Evolutionary conservation across 129 eudicot species (phyloP), one percentile per base, ranked within the genome.

Genomic region (Chrysanthemum makinoi): DNA sequence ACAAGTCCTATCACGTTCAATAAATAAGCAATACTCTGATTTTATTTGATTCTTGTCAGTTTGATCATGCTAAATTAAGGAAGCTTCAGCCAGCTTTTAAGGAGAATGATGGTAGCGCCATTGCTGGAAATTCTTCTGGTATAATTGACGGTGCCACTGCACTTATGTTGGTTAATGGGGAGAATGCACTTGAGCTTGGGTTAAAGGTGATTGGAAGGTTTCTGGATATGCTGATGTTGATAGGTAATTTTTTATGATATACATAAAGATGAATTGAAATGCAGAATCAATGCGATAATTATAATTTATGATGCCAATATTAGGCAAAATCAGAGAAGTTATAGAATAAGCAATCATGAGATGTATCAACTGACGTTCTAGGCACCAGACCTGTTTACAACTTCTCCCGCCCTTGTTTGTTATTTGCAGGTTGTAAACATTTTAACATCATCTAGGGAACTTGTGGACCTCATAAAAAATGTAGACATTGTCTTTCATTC

Each of bases 191-290:
- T 58, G 58, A 94, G 76, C 98, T 94, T 72, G 98, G 98, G 26
- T 85, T 94, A 10, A 65, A 82, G 61, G 95, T 94, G 66, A 83
- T 94, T 60, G 98, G 19, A 94, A 87, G 83, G 91, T 91, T 77
- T 51, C 86, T 10, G 94, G 96, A 54, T 88, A 84, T 65, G 94
- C 91, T 70, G 96, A 91, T 86, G 94, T 91, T 20, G 97, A 95
- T 94, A 91, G 90, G 97, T 91, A 73, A 24, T 22, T 22, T 0
- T 22, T 35, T 72, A 66, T 22, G 68, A 14, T 20, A 67, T 18
- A 65, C 8, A 20, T 16, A 35, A 39, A 33, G 13, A 63, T 8
- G 48, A 50, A 49, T 49, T 20, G 13, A 51, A 20, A 13, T 68
- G 8, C 35, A 22, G 24, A 22, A 22, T 22, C 24, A 22, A 22